Evolutionary conservation across 176 grass and related monocot species (phyloP).

Genomic region (Otatea glauca): DNA sequence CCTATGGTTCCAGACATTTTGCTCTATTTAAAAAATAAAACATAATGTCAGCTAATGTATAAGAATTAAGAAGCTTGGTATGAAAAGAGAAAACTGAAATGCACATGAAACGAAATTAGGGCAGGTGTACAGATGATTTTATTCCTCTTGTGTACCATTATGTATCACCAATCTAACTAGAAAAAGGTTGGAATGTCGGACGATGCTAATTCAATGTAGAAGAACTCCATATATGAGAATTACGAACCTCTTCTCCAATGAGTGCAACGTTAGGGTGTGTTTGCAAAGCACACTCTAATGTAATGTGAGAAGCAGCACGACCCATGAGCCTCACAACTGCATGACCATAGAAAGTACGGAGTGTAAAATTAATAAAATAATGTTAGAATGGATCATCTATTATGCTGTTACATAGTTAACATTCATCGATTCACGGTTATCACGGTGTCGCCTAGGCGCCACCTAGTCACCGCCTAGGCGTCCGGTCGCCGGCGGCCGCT

Average conservation of each 20-base stretch:
- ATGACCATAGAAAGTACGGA: conserved; percentile 25
- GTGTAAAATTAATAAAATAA: background rate
- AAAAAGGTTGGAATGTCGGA: background rate
- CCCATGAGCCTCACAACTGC: conserved; percentile 99
- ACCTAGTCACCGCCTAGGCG: too few relatives aligned
- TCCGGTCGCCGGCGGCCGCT: too few relatives aligned
- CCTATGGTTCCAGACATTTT: background rate
- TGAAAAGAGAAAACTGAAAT: background rate
- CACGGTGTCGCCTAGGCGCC: too few relatives aligned
- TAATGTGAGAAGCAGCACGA: conserved; percentile 99
- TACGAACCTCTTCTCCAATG: conserved; percentile 90
- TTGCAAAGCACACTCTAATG: conserved; percentile 94
- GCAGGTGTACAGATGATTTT: background rate
- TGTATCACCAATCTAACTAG: conserved; percentile 16
- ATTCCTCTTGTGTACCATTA: background rate
- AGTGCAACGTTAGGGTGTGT: conserved; percentile 95
- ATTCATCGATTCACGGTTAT: background rate
- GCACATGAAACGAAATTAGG: background rate
- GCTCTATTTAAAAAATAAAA: background rate
- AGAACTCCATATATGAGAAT: conserved; percentile 10
- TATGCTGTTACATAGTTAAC: background rate
- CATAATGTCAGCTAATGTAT: background rate
- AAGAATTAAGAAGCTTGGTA: background rate
- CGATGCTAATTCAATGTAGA: conserved; percentile 28
- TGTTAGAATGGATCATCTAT: background rate